Evolutionary conservation across 495 filamentous ascomycete species (phyloP).

Genomic region (Bathelium albidoporum): DNA sequence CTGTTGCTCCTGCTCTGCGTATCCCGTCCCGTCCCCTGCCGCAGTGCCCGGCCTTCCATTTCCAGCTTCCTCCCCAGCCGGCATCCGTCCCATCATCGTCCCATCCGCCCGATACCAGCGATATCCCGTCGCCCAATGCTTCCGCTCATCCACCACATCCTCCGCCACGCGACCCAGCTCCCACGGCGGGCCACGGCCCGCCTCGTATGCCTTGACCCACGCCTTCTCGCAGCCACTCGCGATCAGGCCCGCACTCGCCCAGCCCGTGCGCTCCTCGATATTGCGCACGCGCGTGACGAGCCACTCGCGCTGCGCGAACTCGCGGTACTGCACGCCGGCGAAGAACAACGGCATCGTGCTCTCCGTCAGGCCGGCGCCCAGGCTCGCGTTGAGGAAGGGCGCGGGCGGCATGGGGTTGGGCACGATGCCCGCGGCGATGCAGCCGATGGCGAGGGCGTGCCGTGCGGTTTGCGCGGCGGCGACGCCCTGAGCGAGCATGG

Average conservation of each 20-base stretch:
- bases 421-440: constrained; percentile 68
- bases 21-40: constrained; percentile 18
- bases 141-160: constrained; percentile 3
- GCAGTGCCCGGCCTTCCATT: neutral
- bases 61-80: constrained; percentile 1
- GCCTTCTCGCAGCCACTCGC: constrained; percentile 71
- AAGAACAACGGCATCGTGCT: constrained; percentile 73
- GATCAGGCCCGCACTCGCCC: constrained; percentile 70
- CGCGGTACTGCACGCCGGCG: constrained; percentile 69
- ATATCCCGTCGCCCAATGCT: constrained; percentile 4
- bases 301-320: constrained; percentile 64
- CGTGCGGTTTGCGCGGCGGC: constrained; percentile 56
- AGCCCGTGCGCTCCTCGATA: constrained; percentile 73
- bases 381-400: constrained; percentile 69
- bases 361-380: constrained; percentile 74
- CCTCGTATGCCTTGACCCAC: constrained; percentile 62
- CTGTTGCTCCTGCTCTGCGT: neutral
- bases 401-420: constrained; percentile 43
- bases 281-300: constrained; percentile 59
- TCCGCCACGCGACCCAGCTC: constrained; percentile 16
- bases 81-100: constrained; percentile 31
- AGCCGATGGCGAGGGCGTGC: constrained; percentile 65
- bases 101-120: neutral
- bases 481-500: constrained; percentile 72
- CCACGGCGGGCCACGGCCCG: constrained; percentile 70